Evolutionary conservation across 225 moss, liverwort and hornwort genomes (phyloP), one percentile per base, ranked within the genome.

Genomic region (Takakia lepidozioides): DNA sequence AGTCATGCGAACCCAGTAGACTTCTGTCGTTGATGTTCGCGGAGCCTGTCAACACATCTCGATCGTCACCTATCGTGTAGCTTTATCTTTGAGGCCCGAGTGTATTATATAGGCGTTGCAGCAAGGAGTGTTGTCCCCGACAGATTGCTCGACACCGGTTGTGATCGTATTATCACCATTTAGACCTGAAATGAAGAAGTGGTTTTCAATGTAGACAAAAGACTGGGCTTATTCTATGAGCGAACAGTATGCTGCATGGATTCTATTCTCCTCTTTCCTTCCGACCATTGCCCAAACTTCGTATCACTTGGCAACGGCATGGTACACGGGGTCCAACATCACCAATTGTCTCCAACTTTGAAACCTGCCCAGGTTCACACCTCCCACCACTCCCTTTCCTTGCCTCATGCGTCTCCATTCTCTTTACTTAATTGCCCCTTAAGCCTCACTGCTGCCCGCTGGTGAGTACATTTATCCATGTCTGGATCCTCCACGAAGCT

Each of bases 201-300:
- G 75, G 24, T 76, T 76, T 52, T 76, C 75, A 25, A 76, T 67
- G 34, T 76, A 76, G 19, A 76, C 25, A 2, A 76, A 71, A 32
- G 70, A 66, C 66, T 76, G 70, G 13, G 71, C 70, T 27, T 38
- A 58, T 3, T 76, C 63, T 24, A 76, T 76, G 46, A 76, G 56
- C 35, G 75, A 66, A 30, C 71, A 76, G 59, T 76, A 76, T 0
- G 75, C 71, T 16, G 62, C 43, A 7, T 76, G 75, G 23, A 76
- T 71, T 55, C 75, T 76, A 17, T 70, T 27, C 63, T 76, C 75
- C 13, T 76, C 75, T 11, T 71, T 20, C 70, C 75, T 15, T 61
- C 75, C 21, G 75, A 75, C 75, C 75, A 75, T 39, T 75, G 75
- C 70, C 75, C 24, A 48, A 65, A 19, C 75, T 75, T 43, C 75